Evolutionary conservation across 2,329 filamentous ascomycete genomes (phyloP), one percentile per base, ranked within the genome.

Genomic region (Huntiella moniliformis): DNA sequence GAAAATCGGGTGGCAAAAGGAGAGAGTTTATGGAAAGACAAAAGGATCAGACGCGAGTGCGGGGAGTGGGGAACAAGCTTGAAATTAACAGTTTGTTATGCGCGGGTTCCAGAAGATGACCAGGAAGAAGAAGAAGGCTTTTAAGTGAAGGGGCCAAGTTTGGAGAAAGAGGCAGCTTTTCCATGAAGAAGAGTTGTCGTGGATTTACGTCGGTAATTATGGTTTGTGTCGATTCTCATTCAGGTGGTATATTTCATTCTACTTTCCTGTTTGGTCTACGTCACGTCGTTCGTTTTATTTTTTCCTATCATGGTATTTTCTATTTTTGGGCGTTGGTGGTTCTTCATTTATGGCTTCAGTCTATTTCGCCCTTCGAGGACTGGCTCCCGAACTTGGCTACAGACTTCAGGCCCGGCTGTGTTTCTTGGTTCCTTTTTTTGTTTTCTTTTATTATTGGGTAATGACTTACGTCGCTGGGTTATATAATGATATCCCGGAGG

Each of bases 41-140:
- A 70, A 46, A 70, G 70, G 7, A 63, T 96, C 22, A 65, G 96
- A 40, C 67, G 74, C 12, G 91, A 98, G 63, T 95, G 87, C 56
- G 82, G 92, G 61, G 78, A 81, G 58, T 78, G 82, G 58, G 79
- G 82, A 11, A 92, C 87, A 1, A 92, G 82, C 51, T 79, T 96
- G 60, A 86, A 88, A 60, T 69, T 96, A 55, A 76, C 92, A 60
- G 87, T 96, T 49, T 92, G 86, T 54, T 85, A 93, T 58, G 87
- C 86, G 12, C 81, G 88, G 56, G 84, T 88, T 50, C 86, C 86
- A 4, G 68, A 73, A 33, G 17, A 34, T 16, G 41, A 41, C 4
- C 17, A 31, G 6, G n/a, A n/a, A n/a, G 22, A 28, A 28, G 22
- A 28, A 28, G 22, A 28, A 28, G 22, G 22, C 22, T 28, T 28